phyloP scores from a whole-genome alignment of 176 grass and related monocot genomes.

The Avena eriantha region DNA sequence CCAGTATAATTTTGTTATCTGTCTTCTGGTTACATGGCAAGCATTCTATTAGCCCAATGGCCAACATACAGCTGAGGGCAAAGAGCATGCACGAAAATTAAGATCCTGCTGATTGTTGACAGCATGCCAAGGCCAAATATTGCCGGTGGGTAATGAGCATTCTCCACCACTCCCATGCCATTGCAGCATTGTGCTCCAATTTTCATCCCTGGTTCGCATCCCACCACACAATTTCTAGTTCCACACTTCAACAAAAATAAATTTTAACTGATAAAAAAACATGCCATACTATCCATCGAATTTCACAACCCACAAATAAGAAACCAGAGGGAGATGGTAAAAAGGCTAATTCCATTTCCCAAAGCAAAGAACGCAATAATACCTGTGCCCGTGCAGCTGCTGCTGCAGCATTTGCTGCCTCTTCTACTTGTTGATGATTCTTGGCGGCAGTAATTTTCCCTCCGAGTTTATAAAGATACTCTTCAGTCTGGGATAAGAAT shows the following conservation, averaged over 20 bases:
- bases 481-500: constrained; percentile 94
- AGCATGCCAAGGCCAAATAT: neutral
- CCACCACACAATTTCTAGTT: neutral
- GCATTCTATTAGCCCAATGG: neutral
- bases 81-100: constrained; percentile 19
- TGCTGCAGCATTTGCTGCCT: constrained; percentile 83
- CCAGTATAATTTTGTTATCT: neutral
- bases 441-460: constrained; percentile 96
- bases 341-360: neutral
- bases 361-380: constrained; percentile 30
- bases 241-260: neutral
- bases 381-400: constrained; percentile 90
- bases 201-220: neutral
- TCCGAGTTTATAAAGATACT: constrained; percentile 96
- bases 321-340: neutral
- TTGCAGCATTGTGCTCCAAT: neutral
- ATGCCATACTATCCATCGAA: neutral
- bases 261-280: constrained; percentile 14
- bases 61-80: neutral
- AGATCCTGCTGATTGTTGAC: neutral
- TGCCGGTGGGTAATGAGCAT: neutral
- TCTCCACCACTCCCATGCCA: neutral
- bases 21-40: constrained; percentile 5
- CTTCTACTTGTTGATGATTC: constrained; percentile 89
- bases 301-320: neutral